Evolutionary conservation across 768 basidiomycete species (phyloP), one percentile per base, ranked within the genome.

Genomic region (Phylloporus rhodoxanthus): DNA sequence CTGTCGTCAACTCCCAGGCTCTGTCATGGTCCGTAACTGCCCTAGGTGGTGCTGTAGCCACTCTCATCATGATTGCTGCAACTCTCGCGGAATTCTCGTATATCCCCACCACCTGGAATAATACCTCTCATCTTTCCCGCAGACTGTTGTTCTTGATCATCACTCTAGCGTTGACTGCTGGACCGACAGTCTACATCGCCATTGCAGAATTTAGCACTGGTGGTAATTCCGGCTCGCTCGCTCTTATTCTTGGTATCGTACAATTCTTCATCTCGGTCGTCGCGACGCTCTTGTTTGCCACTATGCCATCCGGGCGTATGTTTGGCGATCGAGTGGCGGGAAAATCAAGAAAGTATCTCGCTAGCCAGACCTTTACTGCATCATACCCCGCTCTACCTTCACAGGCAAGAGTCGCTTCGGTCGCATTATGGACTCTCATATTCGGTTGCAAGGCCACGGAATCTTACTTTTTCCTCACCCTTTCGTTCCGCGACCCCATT

Each of bases 81-180:
- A 98, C 96, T 8, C 74, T 96, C 43, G 84, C 85, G 50, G 96
- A 98, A 72, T 98, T 96, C 69, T 87, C 88, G 26, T 98, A 96
- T 71, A 95, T 99, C 69, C 96, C 96, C 1, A 89, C 91, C 1
- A 98, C 92, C 17, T 98, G 95, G 96, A 95, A 94, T 68, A 98
- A 97, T 70, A 91, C 93, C 25, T 93, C 92, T 5, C 95, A 98
- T 65, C 83, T 98, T 46, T 86, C 91, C 8, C 89, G 94, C 45
- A 86, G 95, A 9, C 74, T 97, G 11, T 62, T 95, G 50, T 96
- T 97, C 75, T 77, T 99, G 41, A 65, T 90, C 46, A 79, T 98
- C 68, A 92, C 92, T 17, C 84, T 99, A 46, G 95, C 75, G 30
- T 76, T 96, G 44, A 98, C 95, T 9, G 84, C 82, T 52, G 96